Evolutionary conservation across 371 early-diverging fungal species (phyloP), one percentile per base, ranked within the genome.

Genomic region (Syncephalastrum sp.): DNA sequence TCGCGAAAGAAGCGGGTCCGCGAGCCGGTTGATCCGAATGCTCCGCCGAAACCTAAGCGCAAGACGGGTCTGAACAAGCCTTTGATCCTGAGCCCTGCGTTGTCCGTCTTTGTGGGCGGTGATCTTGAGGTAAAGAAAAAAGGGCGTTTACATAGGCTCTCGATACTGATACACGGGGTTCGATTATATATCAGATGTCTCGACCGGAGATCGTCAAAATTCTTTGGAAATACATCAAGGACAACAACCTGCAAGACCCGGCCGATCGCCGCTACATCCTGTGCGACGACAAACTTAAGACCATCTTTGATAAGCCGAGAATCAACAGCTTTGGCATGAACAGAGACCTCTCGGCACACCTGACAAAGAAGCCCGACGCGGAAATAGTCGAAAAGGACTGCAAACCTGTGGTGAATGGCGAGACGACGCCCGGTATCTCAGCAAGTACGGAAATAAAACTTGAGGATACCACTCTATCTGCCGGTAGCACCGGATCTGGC

Each of bases 211-310:
- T 85, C 8, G 83, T 83, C 7, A 84, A 82, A 60, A 59, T 67
- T 19, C 47, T 84, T 17, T 84, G 84, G 86, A 72, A 62, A 23
- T 82, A 85, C 50, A 83, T 84, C 55, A 84, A 85, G 63, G 72
- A 67, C 24, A 69, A 84, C 53, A 59, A 81, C 44, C 69, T 84
- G 24, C 84, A 84, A 56, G 86, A 85, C 66, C 84, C 86, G 27
- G 63, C 65, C 4, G 82, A 84, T 56, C 68, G 78, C 52, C 60
- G 84, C 50, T 79, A 54, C 50, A 82, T 84, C 46, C 50, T 84
- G 14, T 79, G 82, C 60, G 84, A 84, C 59, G 76, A 64, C 6
- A 69, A 72, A 51, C 62, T 85, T 5, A 81, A 75, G 53, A 59
- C 69, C 14, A 70, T 85, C 47, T 82, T 85, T 65, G 62, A 68